phyloP scores from a whole-genome alignment of 83 land plant species.

The Picea mariana region DNA sequence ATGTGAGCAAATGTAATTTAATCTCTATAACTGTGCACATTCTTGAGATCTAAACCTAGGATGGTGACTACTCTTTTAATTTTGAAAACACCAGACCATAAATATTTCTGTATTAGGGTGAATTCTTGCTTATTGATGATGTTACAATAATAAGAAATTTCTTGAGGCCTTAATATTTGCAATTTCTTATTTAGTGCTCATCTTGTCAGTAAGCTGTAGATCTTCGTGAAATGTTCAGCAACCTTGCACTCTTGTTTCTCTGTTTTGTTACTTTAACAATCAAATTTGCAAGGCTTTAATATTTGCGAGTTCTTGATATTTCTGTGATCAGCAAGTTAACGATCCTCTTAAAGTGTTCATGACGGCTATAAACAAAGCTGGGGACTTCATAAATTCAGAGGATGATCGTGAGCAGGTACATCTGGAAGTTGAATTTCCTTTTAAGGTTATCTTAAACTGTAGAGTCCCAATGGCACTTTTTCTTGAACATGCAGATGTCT shows the following conservation, averaged over 20 bases:
- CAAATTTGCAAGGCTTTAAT: background rate
- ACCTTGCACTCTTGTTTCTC: background rate
- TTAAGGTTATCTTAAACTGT: background rate
- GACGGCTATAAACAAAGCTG: conserved; percentile 34
- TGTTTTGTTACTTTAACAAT: background rate
- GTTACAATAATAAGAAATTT: background rate
- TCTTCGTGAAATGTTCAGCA: background rate
- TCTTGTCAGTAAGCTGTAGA: background rate
- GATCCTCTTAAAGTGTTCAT: conserved; percentile 49
- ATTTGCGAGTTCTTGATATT: background rate
- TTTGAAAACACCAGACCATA: background rate
- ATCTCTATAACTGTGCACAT: background rate
- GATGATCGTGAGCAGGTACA: conserved; percentile 50
- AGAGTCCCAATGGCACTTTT: background rate
- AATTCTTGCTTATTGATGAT: background rate
- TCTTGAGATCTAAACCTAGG: background rate
- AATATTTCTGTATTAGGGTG: background rate
- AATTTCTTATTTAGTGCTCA: background rate
- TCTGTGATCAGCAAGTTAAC: conserved; percentile 24
- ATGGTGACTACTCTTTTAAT: background rate
- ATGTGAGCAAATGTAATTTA: no score
- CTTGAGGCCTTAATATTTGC: background rate
- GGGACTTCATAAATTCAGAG: conserved; percentile 16
- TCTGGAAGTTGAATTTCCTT: background rate
- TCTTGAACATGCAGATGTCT: background rate